Conservation (phyloP, 2,329 filamentous ascomycete genomes). For the Colletotrichum lindemuthianum region DNA sequence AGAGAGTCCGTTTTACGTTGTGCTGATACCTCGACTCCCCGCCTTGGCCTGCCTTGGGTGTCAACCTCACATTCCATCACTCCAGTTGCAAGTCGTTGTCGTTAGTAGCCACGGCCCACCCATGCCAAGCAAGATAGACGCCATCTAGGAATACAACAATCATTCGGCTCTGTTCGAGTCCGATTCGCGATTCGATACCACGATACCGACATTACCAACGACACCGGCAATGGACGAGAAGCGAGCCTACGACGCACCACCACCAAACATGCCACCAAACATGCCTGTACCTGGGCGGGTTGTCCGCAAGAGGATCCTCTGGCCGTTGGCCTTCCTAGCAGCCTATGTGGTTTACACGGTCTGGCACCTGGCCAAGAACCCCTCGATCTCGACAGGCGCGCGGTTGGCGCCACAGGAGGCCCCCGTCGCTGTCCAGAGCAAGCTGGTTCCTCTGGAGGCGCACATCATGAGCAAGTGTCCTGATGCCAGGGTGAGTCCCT, state of each 20-base stretch:
- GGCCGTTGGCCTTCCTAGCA: conserved; percentile 14
- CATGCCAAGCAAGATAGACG: too few species aligned
- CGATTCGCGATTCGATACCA: conserved; percentile 2
- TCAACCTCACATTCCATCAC: too few species aligned
- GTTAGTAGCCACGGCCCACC: too few species aligned
- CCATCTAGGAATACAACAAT: too few species aligned
- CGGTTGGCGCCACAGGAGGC: conserved; percentile 17
- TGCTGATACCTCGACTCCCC: too few species aligned
- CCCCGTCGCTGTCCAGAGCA: conserved; percentile 22
- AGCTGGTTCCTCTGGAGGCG: conserved; percentile 81
- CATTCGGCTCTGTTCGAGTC: too few species aligned
- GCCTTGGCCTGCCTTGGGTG: too few species aligned
- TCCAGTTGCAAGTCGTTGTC: too few species aligned
- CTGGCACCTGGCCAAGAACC: conserved; percentile 18
- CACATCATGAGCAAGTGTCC: conserved; percentile 99
- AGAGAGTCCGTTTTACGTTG: background rate
- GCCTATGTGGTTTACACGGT: conserved; percentile 24
- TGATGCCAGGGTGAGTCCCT: conserved; percentile 72
- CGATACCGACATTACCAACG: background rate
- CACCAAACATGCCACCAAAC: conserved; percentile 20
- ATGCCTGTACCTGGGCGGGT: conserved; percentile 18
- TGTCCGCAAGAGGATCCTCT: conserved; percentile 18
- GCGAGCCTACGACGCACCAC: conserved; percentile 8
- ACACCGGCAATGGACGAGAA: conserved; percentile 35
- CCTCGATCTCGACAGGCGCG: background rate